Evolutionary conservation across 2,329 filamentous ascomycete species (phyloP).

Genomic region (Pseudogymnoascus sp.): DNA sequence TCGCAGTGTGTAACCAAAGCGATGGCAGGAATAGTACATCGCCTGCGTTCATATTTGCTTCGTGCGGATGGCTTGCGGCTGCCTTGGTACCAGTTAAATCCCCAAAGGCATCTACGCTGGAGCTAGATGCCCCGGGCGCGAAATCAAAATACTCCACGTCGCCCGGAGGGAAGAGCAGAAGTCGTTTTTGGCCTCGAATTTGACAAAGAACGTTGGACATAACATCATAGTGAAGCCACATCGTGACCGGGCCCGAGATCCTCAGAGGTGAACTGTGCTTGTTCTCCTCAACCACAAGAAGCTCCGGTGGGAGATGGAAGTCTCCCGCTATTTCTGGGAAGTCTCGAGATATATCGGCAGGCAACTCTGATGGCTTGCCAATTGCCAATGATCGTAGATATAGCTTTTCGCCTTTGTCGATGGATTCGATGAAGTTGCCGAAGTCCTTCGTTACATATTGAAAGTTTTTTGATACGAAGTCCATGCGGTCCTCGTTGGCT

Average conservation of each 20-base stretch:
- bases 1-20: constrained; percentile 75
- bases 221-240: constrained; percentile 91
- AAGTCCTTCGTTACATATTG: constrained; percentile 65
- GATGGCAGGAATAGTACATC: constrained; percentile 77
- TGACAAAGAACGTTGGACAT: constrained; percentile 86
- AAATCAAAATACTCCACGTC: constrained; percentile 67
- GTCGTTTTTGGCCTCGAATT: constrained; percentile 63
- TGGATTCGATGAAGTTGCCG: constrained; percentile 57
- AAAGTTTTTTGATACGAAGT: constrained; percentile 81
- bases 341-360: constrained; percentile 64
- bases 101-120: constrained; percentile 65
- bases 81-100: constrained; percentile 38
- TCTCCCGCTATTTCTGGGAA: constrained; percentile 65
- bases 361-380: constrained; percentile 59
- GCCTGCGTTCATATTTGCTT: constrained; percentile 60
- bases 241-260: constrained; percentile 71
- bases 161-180: constrained; percentile 71
- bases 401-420: constrained; percentile 53
- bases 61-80: constrained; percentile 54
- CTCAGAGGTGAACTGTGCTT: constrained; percentile 73
- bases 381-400: constrained; percentile 76
- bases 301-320: constrained; percentile 60
- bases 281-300: constrained; percentile 54
- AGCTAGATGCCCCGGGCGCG: constrained; percentile 72
- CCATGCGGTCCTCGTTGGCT: constrained; percentile 60